A percentile compares a stretch with the other conserved stretches of the same genome.
These are phyloP conservation scores for Aspergillus sp. DNA, from an alignment of 2,329 filamentous ascomycete genomes.

Conservation along the genomic window DNA sequence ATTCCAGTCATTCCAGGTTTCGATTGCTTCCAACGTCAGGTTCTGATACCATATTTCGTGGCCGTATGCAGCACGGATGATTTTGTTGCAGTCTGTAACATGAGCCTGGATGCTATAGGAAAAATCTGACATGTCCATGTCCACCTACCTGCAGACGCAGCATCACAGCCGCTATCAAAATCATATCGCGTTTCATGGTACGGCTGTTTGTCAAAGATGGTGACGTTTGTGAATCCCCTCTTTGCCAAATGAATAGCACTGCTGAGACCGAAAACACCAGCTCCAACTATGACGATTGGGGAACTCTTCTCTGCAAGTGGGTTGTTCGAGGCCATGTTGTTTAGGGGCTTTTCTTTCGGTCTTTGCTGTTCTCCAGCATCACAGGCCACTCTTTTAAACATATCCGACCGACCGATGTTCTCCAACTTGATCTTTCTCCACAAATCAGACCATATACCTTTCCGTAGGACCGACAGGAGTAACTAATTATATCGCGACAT, in stretches of 20 bases:
- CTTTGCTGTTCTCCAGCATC: no score
- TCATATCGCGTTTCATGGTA: slow-evolving; percentile 39
- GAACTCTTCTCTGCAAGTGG: slow-evolving; percentile 2
- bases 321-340: background rate
- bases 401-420: no score
- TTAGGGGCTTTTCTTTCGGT: no score
- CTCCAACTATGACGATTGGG: slow-evolving; percentile 38
- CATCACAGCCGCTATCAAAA: slow-evolving; percentile 39
- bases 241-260: slow-evolving; percentile 42
- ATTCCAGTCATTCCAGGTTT: slow-evolving; percentile 45
- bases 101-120: no score
- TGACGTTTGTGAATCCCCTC: slow-evolving; percentile 45
- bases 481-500: background rate
- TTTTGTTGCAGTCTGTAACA: slow-evolving; percentile 40
- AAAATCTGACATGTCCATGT: no score
- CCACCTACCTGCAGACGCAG: slow-evolving; percentile 37
- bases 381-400: no score
- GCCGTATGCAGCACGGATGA: slow-evolving; percentile 41
- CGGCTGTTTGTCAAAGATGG: slow-evolving; percentile 46
- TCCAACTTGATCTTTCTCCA: no score
- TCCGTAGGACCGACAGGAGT: background rate
- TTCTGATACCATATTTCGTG: slow-evolving; percentile 43
- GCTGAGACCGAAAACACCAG: slow-evolving; percentile 39
- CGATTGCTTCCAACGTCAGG: slow-evolving; percentile 40
- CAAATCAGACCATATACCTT: background rate